Conservation (phyloP, 148 eudicot species). For the Rhododendron ovatum region DNA sequence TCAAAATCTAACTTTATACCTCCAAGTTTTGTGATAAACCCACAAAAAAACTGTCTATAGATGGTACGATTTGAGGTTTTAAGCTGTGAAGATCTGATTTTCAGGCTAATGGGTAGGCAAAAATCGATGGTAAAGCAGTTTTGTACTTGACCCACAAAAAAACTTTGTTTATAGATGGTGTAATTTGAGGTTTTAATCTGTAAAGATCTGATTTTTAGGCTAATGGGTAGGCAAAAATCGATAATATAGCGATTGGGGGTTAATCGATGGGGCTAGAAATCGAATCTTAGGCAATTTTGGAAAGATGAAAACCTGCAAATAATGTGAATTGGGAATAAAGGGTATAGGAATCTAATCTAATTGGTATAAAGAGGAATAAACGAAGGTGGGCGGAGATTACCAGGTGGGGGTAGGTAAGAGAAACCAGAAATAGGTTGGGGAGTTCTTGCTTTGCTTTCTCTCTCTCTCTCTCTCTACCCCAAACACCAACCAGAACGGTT, state of each 20-base stretch:
- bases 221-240: background rate
- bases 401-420: slow-evolving; percentile 3
- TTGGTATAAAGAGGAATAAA: slow-evolving; percentile 1
- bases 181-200: background rate
- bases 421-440: background rate
- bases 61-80: background rate
- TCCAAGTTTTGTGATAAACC: background rate
- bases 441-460: slow-evolving; percentile 4
- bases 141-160: background rate
- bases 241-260: slow-evolving; percentile 7
- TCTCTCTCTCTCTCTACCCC: background rate
- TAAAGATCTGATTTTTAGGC: background rate
- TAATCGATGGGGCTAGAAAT: background rate
- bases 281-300: background rate
- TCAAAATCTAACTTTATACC: background rate
- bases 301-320: background rate
- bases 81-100: background rate
- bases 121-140: background rate
- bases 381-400: slow-evolving; percentile 9
- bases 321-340: background rate
- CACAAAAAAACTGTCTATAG: background rate
- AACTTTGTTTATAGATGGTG: background rate
- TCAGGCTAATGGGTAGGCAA: slow-evolving; percentile 3
- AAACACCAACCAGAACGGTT: background rate
- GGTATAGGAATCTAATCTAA: background rate